Evolutionary conservation across 2,329 filamentous ascomycete species (phyloP).

Genomic region (Shiraia bambusicola): DNA sequence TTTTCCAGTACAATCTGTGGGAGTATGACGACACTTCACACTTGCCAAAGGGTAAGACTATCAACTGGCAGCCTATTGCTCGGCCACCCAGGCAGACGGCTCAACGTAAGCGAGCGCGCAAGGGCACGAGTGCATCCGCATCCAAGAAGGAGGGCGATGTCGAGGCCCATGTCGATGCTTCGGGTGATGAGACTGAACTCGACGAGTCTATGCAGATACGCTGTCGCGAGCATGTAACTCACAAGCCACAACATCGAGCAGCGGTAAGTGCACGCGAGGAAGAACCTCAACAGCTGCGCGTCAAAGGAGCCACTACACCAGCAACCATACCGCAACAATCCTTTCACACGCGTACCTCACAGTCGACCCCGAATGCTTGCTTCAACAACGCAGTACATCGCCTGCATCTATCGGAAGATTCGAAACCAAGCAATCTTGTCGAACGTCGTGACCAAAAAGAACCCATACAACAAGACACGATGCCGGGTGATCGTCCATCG

Average conservation of each 20-base stretch:
- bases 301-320: background rate
- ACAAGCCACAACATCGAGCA: background rate
- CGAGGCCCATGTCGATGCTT: conserved; percentile 9
- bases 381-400: conserved; percentile 12
- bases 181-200: conserved; percentile 25
- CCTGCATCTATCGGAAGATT: conserved; percentile 9
- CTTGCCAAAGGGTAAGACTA: conserved; percentile 16
- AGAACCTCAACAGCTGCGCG: no score
- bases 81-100: conserved; percentile 17
- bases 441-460: conserved; percentile 3
- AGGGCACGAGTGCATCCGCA: background rate
- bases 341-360: background rate
- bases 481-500: conserved; percentile 6
- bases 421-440: conserved; percentile 6
- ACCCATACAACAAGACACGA: conserved; percentile 2
- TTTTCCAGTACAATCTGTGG: conserved; percentile 27
- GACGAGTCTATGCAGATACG: conserved; percentile 15
- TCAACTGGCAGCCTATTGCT: conserved; percentile 26
- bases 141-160: conserved; percentile 2
- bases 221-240: no score
- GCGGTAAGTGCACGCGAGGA: background rate
- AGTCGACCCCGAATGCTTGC: conserved; percentile 3
- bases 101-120: conserved; percentile 16
- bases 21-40: conserved; percentile 16
- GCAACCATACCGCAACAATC: background rate